Evolutionary conservation across 2,329 filamentous ascomycete species (phyloP).

Genomic region (Rhytidhysteron rufulum): DNA sequence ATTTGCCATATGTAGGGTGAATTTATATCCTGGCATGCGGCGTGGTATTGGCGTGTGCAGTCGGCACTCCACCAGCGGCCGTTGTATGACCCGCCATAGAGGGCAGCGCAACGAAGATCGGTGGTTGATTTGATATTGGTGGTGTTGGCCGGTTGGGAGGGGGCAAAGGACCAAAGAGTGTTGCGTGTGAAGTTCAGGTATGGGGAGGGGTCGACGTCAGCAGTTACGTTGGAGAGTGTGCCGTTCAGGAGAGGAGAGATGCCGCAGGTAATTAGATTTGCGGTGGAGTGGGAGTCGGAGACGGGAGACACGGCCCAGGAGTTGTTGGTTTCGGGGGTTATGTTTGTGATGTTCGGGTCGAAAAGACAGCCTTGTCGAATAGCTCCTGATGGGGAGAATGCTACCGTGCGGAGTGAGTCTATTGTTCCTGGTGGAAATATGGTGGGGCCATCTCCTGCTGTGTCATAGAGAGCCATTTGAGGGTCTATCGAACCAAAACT

Average conservation of each 20-base stretch:
- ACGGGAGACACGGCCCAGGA: slow-evolving; percentile 29
- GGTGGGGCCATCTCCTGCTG: slow-evolving; percentile 44
- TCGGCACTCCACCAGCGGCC: slow-evolving; percentile 59
- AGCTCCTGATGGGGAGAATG: slow-evolving; percentile 34
- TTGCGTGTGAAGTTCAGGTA: slow-evolving; percentile 52
- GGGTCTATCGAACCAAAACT: slow-evolving; percentile 56
- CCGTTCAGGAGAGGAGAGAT: slow-evolving; percentile 58
- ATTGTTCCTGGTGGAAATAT: slow-evolving; percentile 53
- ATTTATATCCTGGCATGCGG: slow-evolving; percentile 53
- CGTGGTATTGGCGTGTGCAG: slow-evolving; percentile 50
- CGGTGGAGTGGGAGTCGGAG: slow-evolving; percentile 19
- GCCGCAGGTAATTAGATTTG: slow-evolving; percentile 53
- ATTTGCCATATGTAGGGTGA: slow-evolving; percentile 59
- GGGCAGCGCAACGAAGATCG: slow-evolving; percentile 53
- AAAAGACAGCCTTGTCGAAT: slow-evolving; percentile 55
- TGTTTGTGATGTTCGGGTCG: slow-evolving; percentile 33
- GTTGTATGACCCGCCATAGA: slow-evolving; percentile 41
- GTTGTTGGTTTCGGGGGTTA: slow-evolving; percentile 50
- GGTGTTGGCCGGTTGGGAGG: slow-evolving; percentile 51
- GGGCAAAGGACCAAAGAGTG: slow-evolving; percentile 59
- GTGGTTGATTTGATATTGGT: slow-evolving; percentile 15
- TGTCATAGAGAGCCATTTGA: slow-evolving; percentile 55
- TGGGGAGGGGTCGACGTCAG: slow-evolving; percentile 38
- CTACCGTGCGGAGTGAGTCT: slow-evolving; percentile 23
- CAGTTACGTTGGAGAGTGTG: slow-evolving; percentile 51